phyloP scores from a whole-genome alignment of 176 grass and related monocot genomes.

The Secale cereale region DNA sequence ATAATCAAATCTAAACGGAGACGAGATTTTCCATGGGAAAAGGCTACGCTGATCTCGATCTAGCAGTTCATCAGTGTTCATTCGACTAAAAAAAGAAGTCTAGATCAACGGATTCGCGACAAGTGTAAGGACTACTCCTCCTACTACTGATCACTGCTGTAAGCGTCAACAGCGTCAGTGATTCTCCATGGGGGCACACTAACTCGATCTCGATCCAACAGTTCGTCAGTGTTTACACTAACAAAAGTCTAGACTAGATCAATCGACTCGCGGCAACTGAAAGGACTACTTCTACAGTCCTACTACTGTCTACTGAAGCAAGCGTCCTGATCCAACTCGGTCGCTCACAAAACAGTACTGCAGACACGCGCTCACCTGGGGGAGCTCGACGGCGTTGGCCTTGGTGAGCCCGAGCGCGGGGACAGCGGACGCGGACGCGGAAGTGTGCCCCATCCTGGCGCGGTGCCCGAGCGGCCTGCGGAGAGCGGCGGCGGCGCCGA shows the following conservation, averaged over 20 bases:
- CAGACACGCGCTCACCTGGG: constrained; percentile 40
- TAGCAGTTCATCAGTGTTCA: not conserved
- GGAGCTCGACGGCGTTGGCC: constrained; percentile 60
- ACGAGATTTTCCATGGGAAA: not conserved
- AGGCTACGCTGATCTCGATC: constrained; percentile 11
- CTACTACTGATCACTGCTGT: not conserved
- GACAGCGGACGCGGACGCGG: constrained; percentile 19
- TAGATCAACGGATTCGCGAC: not conserved
- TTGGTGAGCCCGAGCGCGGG: constrained; percentile 82
- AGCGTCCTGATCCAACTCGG: not conserved
- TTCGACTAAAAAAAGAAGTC: not conserved
- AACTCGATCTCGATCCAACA: constrained; percentile 24
- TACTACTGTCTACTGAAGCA: not conserved
- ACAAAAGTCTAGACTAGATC: not conserved
- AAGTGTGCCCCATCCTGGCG: constrained; percentile 67
- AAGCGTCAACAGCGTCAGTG: too few relatives aligned
- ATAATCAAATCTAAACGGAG: not conserved
- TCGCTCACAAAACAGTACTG: not conserved
- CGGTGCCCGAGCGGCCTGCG: constrained; percentile 28
- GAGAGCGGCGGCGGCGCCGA: not conserved
- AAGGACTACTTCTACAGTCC: not conserved
- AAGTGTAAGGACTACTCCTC: not conserved
- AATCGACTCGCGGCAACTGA: not conserved
- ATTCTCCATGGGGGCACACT: not conserved
- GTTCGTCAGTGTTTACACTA: not conserved